Percentiles rank a stretch among this genome's conserved stretches.
These are phyloP conservation scores for Penicillium subrubescens DNA, from an alignment of 495 filamentous ascomycete species.

Conservation along the genomic window DNA sequence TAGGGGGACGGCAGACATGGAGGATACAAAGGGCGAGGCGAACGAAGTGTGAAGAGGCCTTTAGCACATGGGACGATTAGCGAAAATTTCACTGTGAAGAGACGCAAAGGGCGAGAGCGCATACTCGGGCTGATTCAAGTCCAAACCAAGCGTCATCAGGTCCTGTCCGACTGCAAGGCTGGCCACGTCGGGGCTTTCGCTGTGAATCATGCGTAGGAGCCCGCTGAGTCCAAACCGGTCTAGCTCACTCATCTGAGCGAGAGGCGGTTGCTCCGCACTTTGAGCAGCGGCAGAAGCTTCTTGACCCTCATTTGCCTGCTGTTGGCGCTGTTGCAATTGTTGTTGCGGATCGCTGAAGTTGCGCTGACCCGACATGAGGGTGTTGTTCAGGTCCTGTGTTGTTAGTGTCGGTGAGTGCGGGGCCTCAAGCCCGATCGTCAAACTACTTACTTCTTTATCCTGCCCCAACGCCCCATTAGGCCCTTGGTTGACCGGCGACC, in stretches of 20 bases:
- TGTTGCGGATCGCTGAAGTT: constrained; percentile 39
- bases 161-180: constrained; percentile 78
- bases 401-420: constrained; percentile 23
- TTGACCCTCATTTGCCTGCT: constrained; percentile 42
- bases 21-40: constrained; percentile 69
- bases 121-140: constrained; percentile 79
- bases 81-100: constrained; percentile 9
- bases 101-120: constrained; percentile 25
- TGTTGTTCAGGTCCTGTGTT: constrained; percentile 37
- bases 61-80: constrained; percentile 23
- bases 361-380: constrained; percentile 37
- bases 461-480: constrained; percentile 43
- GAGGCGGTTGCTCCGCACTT: constrained; percentile 56
- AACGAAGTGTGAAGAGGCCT: constrained; percentile 67
- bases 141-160: constrained; percentile 72
- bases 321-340: constrained; percentile 40
- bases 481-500: constrained; percentile 45
- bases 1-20: constrained; percentile 64
- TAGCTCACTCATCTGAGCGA: constrained; percentile 74
- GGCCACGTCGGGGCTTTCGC: constrained; percentile 74
- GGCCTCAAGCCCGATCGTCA: constrained; percentile 17
- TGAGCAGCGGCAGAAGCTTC: constrained; percentile 40
- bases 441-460: constrained; percentile 46
- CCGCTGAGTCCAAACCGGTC: constrained; percentile 84
- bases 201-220: constrained; percentile 74